Conservation (phyloP, 2,329 filamentous ascomycete genomes). For the Ophiostoma sp. region DNA sequence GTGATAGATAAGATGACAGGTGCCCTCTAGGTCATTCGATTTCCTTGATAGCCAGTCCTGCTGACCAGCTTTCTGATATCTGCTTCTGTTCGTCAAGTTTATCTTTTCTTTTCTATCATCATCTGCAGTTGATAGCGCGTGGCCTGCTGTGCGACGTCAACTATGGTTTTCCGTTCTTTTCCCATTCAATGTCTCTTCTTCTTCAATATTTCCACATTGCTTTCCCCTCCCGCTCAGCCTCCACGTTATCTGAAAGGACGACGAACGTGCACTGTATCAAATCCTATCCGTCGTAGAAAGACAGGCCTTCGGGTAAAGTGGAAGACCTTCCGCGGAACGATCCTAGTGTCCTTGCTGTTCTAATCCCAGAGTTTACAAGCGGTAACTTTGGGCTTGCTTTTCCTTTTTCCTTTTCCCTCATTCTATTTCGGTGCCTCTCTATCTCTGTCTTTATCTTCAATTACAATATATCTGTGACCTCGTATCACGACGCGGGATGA, state of each 20-base stretch:
- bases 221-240: too few species aligned
- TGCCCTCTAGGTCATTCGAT: background rate
- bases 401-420: background rate
- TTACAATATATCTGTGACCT: background rate
- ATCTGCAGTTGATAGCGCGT: too few species aligned
- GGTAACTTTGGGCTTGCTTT: background rate
- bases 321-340: constrained; percentile 19
- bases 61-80: too few species aligned
- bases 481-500: constrained; percentile 7
- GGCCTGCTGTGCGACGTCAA: too few species aligned
- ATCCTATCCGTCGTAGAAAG: background rate
- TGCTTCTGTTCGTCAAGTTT: background rate
- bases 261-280: background rate
- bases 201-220: too few species aligned
- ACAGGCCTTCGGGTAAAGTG: constrained; percentile 17
- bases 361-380: background rate
- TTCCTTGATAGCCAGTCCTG: too few species aligned
- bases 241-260: too few species aligned
- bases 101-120: background rate
- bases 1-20: background rate
- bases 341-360: constrained; percentile 13
- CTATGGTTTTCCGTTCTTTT: too few species aligned
- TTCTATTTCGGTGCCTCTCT: background rate
- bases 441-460: background rate
- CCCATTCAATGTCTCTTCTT: too few species aligned